Conservation (phyloP, 345 rosid genomes). For the Erysimum cheiranthoides region DNA sequence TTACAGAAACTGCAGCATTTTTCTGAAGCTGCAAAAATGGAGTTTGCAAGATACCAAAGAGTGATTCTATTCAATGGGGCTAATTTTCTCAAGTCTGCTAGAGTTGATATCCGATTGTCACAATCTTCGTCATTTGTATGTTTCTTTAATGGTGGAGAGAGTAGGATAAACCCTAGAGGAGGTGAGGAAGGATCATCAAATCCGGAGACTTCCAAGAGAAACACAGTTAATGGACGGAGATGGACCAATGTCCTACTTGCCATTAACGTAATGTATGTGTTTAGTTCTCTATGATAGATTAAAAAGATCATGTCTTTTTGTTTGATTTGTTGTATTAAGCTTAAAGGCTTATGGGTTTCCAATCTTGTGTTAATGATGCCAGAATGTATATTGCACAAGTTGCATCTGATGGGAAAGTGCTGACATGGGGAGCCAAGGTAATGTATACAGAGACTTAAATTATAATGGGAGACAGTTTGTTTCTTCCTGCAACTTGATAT, state of each 20-base stretch:
- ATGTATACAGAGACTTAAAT: background rate
- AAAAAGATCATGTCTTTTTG: slow-evolving; percentile 7
- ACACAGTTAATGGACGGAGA: slow-evolving; percentile 49
- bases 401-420: slow-evolving; percentile 67
- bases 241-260: slow-evolving; percentile 82
- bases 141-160: slow-evolving; percentile 60
- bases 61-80: slow-evolving; percentile 36
- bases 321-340: slow-evolving; percentile 4
- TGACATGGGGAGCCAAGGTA: slow-evolving; percentile 88
- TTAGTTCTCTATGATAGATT: slow-evolving; percentile 1
- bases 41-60: slow-evolving; percentile 54
- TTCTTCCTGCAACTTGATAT: slow-evolving; percentile 27
- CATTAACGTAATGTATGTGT: slow-evolving; percentile 71
- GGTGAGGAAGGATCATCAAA: slow-evolving; percentile 44
- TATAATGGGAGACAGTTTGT: background rate
- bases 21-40: slow-evolving; percentile 49
- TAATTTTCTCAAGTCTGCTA: slow-evolving; percentile 42
- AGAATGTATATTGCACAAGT: slow-evolving; percentile 80
- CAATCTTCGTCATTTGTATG: slow-evolving; percentile 45
- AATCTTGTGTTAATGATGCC: slow-evolving; percentile 19
- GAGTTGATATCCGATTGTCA: slow-evolving; percentile 46
- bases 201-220: slow-evolving; percentile 52
- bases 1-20: slow-evolving; percentile 39
- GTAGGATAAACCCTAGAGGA: slow-evolving; percentile 42
- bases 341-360: slow-evolving; percentile 26